A percentile compares a stretch with the other conserved stretches of the same genome.
phyloP scores from a whole-genome alignment of 306 rosid species.

The Cucumis cinereus region DNA sequence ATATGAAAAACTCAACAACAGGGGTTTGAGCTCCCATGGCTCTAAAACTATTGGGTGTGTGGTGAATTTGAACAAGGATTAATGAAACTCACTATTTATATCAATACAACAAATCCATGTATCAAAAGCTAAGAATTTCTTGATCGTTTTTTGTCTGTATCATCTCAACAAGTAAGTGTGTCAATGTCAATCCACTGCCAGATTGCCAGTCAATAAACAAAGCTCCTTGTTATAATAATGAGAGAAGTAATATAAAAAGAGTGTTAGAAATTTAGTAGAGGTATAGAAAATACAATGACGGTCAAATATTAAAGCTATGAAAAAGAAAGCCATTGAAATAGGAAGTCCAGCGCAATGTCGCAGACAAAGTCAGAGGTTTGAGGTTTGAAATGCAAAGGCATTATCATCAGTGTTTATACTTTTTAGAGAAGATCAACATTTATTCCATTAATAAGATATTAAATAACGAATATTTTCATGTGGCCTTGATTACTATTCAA shows the following conservation, averaged over 20 bases:
- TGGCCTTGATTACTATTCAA: not conserved
- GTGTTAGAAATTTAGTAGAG: not conserved
- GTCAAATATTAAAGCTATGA: not conserved
- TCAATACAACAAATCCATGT: not conserved
- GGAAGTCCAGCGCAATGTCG: not conserved
- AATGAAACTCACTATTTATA: constrained; percentile 21
- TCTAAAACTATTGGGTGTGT: not conserved
- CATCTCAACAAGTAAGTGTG: not conserved
- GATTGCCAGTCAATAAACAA: not conserved
- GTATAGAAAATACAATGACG: not conserved
- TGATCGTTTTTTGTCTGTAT: not conserved
- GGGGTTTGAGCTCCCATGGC: not conserved
- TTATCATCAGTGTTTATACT: not conserved
- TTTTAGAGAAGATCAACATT: not conserved
- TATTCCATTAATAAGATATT: not conserved
- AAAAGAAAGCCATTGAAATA: not conserved
- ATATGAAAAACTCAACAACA: not conserved
- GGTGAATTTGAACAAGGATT: constrained; percentile 9
- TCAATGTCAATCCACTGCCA: not conserved
- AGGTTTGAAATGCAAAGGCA: not conserved
- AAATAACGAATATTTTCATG: not conserved
- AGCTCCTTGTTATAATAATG: not conserved
- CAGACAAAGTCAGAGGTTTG: not conserved
- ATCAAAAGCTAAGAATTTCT: not conserved
- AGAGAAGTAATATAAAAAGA: not conserved